phyloP scores from a whole-genome alignment of 768 basidiomycete species.

The Suillus subluteus region DNA sequence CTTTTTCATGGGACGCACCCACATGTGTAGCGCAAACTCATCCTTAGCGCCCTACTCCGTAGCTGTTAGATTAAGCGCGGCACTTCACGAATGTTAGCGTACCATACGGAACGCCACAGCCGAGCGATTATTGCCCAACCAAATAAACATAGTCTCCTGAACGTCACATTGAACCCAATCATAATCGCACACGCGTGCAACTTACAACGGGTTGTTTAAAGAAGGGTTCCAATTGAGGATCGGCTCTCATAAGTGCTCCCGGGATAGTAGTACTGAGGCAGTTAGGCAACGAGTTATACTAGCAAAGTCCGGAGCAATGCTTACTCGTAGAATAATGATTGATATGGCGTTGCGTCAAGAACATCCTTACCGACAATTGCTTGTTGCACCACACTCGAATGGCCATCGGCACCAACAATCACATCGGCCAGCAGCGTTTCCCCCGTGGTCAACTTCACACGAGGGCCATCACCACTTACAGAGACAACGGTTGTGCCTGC shows the following conservation, averaged over 20 bases:
- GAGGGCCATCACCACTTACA: conserved; percentile 29
- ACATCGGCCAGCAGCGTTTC: conserved; percentile 51
- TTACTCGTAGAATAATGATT: conserved; percentile 49
- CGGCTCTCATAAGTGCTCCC: conserved; percentile 40
- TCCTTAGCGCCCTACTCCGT: conserved; percentile 42
- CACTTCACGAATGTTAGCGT: conserved; percentile 7
- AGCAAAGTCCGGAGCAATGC: conserved; percentile 12
- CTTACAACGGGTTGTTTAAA: conserved; percentile 27
- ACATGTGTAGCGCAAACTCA: conserved; percentile 35
- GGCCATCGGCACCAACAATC: conserved; percentile 65
- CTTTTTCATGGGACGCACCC: conserved; percentile 34
- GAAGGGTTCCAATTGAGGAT: conserved; percentile 41
- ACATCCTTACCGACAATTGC: conserved; percentile 38
- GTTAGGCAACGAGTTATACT: conserved; percentile 1
- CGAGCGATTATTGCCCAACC: conserved; percentile 28
- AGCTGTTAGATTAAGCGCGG: background rate
- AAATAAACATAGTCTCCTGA: conserved; percentile 19
- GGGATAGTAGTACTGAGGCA: conserved; percentile 44
- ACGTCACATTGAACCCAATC: no score
- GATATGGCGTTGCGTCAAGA: conserved; percentile 26
- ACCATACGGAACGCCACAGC: conserved; percentile 29
- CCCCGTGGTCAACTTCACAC: conserved; percentile 46
- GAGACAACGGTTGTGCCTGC: conserved; percentile 44
- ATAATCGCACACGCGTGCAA: background rate
- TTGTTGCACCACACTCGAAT: conserved; percentile 42